Percentiles rank a stretch among this genome's conserved stretches.
Evolutionary conservation across 345 rosid genomes (phyloP).

Genomic region (Gossypium anomalum): DNA sequence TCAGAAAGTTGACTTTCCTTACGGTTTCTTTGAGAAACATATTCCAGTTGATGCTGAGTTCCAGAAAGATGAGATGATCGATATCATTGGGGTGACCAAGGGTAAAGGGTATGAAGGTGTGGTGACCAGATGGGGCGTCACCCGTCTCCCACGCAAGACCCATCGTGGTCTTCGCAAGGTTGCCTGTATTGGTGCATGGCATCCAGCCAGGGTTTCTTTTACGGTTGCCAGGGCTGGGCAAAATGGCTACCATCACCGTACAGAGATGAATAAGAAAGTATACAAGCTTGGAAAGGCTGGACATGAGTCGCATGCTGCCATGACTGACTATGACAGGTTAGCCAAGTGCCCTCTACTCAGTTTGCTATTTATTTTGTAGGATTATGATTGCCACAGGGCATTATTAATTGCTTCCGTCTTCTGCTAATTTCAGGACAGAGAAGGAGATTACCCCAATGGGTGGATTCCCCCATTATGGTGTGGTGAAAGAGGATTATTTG

Average conservation of each 20-base stretch:
- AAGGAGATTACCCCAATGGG: slow-evolving; percentile 91
- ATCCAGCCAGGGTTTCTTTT: slow-evolving; percentile 94
- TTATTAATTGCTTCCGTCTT: not conserved
- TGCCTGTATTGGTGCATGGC: slow-evolving; percentile 98
- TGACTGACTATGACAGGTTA: slow-evolving; percentile 82
- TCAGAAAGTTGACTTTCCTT: slow-evolving; percentile 76
- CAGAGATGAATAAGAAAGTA: slow-evolving; percentile 87
- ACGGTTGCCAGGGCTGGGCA: slow-evolving; percentile 98
- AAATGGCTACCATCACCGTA: slow-evolving; percentile 90
- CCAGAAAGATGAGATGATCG: slow-evolving; percentile 95
- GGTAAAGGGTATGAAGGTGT: slow-evolving; percentile 96
- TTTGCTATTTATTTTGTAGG: not conserved
- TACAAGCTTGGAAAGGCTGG: slow-evolving; percentile 78
- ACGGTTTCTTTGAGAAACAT: slow-evolving; percentile 81
- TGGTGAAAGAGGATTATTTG: slow-evolving; percentile 74
- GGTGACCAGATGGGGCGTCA: slow-evolving; percentile 93
- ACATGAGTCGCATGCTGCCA: slow-evolving; percentile 67
- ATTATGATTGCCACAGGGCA: not conserved
- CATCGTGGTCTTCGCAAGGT: slow-evolving; percentile 95
- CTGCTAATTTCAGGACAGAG: slow-evolving; percentile 44
- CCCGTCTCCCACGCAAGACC: slow-evolving; percentile 92
- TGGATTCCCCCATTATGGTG: slow-evolving; percentile 88
- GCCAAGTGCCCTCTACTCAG: not conserved
- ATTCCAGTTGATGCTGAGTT: slow-evolving; percentile 72
- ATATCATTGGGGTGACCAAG: slow-evolving; percentile 82